Conservation (phyloP, 805 yeast species). For the Saccharomycopsis guyanensis region DNA sequence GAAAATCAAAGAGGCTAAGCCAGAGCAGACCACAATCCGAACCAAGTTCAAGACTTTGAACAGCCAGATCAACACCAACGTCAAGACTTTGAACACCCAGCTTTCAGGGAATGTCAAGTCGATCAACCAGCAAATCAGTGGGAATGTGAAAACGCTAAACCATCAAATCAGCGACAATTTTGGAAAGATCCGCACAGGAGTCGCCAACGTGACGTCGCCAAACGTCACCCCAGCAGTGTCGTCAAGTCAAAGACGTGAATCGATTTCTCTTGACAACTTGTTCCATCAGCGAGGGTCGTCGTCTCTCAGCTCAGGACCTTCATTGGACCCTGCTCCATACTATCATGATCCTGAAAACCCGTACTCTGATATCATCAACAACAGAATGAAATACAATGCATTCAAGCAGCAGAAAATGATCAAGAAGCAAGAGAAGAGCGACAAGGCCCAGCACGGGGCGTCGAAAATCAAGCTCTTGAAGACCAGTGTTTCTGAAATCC, state of each 20-base stretch:
- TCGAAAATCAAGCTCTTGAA: neutral
- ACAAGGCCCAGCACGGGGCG: neutral
- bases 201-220: neutral
- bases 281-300: conserved; percentile 5
- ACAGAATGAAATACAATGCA: conserved; percentile 12
- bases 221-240: neutral
- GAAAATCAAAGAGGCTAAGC: neutral
- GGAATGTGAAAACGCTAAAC: neutral
- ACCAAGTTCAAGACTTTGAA: neutral
- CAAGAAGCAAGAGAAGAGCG: neutral
- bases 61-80: neutral
- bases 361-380: conserved; percentile 18
- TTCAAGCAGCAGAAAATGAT: neutral
- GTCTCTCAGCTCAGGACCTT: conserved; percentile 4
- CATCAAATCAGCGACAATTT: neutral
- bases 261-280: neutral
- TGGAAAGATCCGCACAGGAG: neutral
- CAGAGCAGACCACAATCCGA: neutral
- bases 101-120: neutral
- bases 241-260: neutral
- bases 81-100: no score
- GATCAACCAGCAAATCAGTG: neutral
- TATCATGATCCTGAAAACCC: conserved; percentile 19
- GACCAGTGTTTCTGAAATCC: conserved; percentile 10
- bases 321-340: conserved; percentile 4